phyloP scores from a whole-genome alignment of 2,329 filamentous ascomycete genomes.

The Fusarium dlaminii region DNA sequence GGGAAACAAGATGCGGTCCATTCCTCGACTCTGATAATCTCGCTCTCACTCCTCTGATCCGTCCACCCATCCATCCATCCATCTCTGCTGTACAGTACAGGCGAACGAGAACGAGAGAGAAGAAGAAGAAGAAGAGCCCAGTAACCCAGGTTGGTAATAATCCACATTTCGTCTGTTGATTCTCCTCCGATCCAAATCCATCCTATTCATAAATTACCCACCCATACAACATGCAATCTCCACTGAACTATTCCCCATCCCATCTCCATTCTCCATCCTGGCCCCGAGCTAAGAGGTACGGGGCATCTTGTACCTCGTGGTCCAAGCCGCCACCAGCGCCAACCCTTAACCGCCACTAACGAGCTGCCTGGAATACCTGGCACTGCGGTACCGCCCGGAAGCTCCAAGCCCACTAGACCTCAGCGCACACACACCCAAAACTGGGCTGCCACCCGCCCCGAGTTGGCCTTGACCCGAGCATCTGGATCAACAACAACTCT shows the following conservation, averaged over 20 bases:
- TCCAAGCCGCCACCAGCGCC: conserved; percentile 32
- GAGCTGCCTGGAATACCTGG: conserved; percentile 23
- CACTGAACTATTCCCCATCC: conserved; percentile 28
- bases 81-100: neutral
- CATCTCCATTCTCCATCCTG: conserved; percentile 36
- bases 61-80: neutral
- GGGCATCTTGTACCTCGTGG: conserved; percentile 27
- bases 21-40: conserved; percentile 11
- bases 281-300: conserved; percentile 30
- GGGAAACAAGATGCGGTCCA: conserved; percentile 31
- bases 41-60: neutral
- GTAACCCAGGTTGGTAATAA: conserved; percentile 7
- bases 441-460: conserved; percentile 41
- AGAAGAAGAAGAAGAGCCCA: neutral
- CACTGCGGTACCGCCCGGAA: conserved; percentile 15
- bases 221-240: conserved; percentile 34
- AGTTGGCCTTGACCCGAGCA: conserved; percentile 41
- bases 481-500: conserved; percentile 41
- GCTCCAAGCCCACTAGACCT: conserved; percentile 16
- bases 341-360: conserved; percentile 31
- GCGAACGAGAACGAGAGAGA: neutral
- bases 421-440: conserved; percentile 33
- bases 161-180: conserved; percentile 30
- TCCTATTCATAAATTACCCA: conserved; percentile 24
- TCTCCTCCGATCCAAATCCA: conserved; percentile 17